These are phyloP conservation scores for Hyphopichia fennica DNA, from an alignment of 1,139 yeast species.

Conservation along the genomic window DNA sequence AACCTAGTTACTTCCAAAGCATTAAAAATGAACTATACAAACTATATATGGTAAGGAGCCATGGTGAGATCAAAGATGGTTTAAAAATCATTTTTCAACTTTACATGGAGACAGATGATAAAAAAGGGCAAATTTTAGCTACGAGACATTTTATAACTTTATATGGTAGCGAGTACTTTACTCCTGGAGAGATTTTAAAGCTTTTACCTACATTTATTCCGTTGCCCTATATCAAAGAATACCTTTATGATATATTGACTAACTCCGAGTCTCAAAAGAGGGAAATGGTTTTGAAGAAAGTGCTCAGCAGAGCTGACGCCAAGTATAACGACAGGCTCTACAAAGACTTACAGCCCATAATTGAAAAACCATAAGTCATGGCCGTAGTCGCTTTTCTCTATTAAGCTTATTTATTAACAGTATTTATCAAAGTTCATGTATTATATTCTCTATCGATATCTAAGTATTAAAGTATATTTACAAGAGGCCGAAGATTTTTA, in stretches of 20 bases:
- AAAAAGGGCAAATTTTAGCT: conserved; percentile 15
- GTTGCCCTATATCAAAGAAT: conserved; percentile 28
- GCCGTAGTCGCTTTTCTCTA: too few species aligned
- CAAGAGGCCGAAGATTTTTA: conserved; percentile 46
- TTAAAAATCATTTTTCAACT: conserved; percentile 16
- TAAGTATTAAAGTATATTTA: too few species aligned
- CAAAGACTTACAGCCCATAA: not conserved
- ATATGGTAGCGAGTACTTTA: conserved; percentile 20
- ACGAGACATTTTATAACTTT: conserved; percentile 31
- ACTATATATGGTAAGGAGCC: not conserved
- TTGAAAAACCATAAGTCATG: not conserved
- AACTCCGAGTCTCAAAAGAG: conserved; percentile 20
- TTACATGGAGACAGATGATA: conserved; percentile 18
- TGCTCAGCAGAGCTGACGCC: conserved; percentile 29
- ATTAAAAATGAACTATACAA: conserved; percentile 1
- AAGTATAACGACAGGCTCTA: conserved; percentile 7
- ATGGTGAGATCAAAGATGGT: conserved; percentile 3
- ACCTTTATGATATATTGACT: conserved; percentile 21
- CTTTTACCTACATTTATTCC: conserved; percentile 36
- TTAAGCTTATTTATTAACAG: conserved; percentile 11
- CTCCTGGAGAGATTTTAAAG: conserved; percentile 25
- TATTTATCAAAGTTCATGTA: conserved; percentile 16
- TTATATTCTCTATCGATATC: not conserved
- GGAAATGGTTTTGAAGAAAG: conserved; percentile 23
- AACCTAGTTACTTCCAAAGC: conserved; percentile 16